Base-by-base conservation (phyloP, 306 rosid species). In the Sophora flavescens region DNA sequence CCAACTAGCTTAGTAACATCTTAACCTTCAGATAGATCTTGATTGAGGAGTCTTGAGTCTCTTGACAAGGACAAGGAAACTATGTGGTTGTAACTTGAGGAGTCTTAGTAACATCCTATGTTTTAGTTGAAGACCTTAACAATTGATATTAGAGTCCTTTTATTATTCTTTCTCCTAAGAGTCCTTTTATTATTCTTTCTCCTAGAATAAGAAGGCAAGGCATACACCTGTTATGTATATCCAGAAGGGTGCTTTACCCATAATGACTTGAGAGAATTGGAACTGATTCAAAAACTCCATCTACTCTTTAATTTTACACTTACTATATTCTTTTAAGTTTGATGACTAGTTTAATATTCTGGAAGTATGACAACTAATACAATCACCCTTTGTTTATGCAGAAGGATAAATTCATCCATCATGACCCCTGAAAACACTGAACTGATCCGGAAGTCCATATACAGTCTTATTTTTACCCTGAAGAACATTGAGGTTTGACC, bases 391-490 rank as follows among this genome's bases (percentile, higher is more conserved):
- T 47, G 52, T 68, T 63, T 48, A 30, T 77, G 85, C 91, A 90
- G 97, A 83, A 83, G 78, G 69, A 87, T 87, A 58, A 87, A 90
- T 61, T 84, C 94, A 6, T 81, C 96, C 26, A 45, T 90, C 72
- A 63, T 90, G 94, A 87, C 96, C 65, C 89, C 93, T 18, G 96
- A 89, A 86, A 90, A 90, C 80, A 83, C 97, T 6, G 91, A 87
- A 75, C 84, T 86, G 84, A 81, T 93, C 85, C 96, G 84, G 30
- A 90, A 90, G 67, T 93, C 97, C 36, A 74, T 93, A 66, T 80
- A 86, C 87, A 82, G 92, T 8, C 81, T 90, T 74, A 85, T 87
- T 48, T 91, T 86, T 77, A 90, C 97, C 76, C 73, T 93, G 83
- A 86, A 87, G 92, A 90, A 93, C 83, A 51, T 93, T 68, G 96